A percentile compares a stretch with the other conserved stretches of the same genome.
Conservation (phyloP, 129 eudicot species). For the Erigeron canadensis region DNA sequence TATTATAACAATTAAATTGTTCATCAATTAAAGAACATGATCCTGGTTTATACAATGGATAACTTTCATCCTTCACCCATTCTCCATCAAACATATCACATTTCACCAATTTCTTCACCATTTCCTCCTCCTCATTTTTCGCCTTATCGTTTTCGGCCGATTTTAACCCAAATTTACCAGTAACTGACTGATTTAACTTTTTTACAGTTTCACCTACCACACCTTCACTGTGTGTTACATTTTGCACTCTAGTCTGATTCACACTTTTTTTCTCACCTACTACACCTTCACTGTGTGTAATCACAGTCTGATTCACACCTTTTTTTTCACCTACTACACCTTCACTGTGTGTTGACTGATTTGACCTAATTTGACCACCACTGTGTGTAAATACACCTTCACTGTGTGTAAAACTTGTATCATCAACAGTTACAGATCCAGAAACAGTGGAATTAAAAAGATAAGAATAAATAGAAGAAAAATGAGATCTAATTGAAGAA, state of each 20-base stretch:
- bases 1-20: slow-evolving; percentile 55
- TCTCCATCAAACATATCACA: slow-evolving; percentile 76
- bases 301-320: no score
- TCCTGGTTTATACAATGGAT: slow-evolving; percentile 70
- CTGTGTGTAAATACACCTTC: slow-evolving; percentile 4
- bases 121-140: slow-evolving; percentile 13
- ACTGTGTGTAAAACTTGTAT: slow-evolving; percentile 5
- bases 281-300: no score
- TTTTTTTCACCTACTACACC: background rate
- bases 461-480: slow-evolving; percentile 46
- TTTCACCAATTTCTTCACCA: slow-evolving; percentile 32
- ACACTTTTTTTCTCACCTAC: no score
- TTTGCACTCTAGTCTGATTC: no score
- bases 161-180: background rate
- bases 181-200: no score
- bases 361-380: slow-evolving; percentile 21
- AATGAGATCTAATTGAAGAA: slow-evolving; percentile 52
- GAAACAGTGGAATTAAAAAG: slow-evolving; percentile 27
- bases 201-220: no score
- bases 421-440: slow-evolving; percentile 37
- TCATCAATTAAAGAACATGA: slow-evolving; percentile 74
- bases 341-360: slow-evolving; percentile 18
- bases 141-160: slow-evolving; percentile 9
- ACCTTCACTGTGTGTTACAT: no score
- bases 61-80: slow-evolving; percentile 72